Conservation (phyloP, 371 early-diverging fungal genomes). For the Mortierella sp. region DNA sequence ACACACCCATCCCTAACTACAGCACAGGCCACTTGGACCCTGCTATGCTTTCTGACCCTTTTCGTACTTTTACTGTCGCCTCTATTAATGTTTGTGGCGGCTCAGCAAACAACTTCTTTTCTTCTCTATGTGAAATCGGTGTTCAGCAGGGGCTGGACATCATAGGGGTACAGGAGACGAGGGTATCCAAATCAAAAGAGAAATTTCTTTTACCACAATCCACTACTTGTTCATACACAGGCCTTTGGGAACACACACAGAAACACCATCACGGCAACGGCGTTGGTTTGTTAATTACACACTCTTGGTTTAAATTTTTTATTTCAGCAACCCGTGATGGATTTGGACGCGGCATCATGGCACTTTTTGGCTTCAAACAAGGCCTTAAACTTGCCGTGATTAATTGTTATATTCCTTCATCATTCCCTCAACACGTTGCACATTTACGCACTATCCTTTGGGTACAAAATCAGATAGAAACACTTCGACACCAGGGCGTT, state of each 20-base stretch:
- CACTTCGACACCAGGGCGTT: background rate
- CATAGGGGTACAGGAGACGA: slow-evolving; percentile 23
- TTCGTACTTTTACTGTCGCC: slow-evolving; percentile 1
- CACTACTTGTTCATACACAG: background rate
- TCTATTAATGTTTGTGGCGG: slow-evolving; percentile 18
- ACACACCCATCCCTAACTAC: background rate
- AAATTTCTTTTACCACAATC: background rate
- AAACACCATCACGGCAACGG: slow-evolving; percentile 11
- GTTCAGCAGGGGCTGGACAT: slow-evolving; percentile 8
- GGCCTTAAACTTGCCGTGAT: slow-evolving; percentile 12
- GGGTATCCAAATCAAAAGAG: background rate
- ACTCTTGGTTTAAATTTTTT: slow-evolving; percentile 6
- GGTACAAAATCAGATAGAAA: slow-evolving; percentile 4
- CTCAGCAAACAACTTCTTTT: background rate
- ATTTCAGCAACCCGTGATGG: background rate
- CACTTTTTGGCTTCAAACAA: slow-evolving; percentile 9
- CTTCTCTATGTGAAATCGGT: slow-evolving; percentile 9
- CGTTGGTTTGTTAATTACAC: slow-evolving; percentile 13
- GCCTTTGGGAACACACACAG: background rate
- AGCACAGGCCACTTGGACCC: background rate
- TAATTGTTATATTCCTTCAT: slow-evolving; percentile 23
- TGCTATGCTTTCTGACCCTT: background rate
- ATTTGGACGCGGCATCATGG: slow-evolving; percentile 13
- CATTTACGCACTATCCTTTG: background rate
- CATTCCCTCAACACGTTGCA: background rate